These are phyloP conservation scores for Phaeosphaeriaceae sp. DNA, from an alignment of 2,329 filamentous ascomycete species.

Conservation along the genomic window DNA sequence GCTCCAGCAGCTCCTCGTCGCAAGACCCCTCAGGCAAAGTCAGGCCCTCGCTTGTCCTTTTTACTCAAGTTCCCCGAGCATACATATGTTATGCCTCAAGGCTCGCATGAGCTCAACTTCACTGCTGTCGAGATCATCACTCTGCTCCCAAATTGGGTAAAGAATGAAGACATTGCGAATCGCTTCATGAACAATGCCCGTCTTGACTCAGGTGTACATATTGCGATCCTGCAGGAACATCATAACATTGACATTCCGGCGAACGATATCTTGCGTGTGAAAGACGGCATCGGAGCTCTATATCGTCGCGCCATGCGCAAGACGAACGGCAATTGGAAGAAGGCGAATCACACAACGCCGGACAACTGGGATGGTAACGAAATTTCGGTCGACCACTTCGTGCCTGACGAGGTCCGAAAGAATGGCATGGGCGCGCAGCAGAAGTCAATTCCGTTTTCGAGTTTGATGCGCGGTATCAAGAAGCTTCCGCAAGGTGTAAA, in stretches of 20 bases:
- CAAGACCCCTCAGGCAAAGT: not conserved
- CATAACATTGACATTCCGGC: constrained; percentile 14
- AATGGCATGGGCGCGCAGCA: not conserved
- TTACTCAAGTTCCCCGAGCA: not conserved
- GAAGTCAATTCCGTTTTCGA: constrained; percentile 19
- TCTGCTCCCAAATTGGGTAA: constrained; percentile 26
- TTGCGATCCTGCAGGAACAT: constrained; percentile 22
- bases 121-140: constrained; percentile 25
- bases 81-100: not conserved
- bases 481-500: constrained; percentile 25
- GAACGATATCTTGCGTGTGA: not conserved
- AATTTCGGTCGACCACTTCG: constrained; percentile 11
- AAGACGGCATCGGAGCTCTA: not conserved
- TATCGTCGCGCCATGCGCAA: constrained; percentile 28
- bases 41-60: not conserved
- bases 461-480: constrained; percentile 25
- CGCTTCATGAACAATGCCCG: constrained; percentile 27
- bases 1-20: not conserved
- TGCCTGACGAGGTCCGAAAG: constrained; percentile 7
- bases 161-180: constrained; percentile 7
- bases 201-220: constrained; percentile 17
- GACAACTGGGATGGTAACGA: constrained; percentile 9
- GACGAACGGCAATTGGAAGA: not conserved
- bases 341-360: not conserved
- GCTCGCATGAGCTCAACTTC: constrained; percentile 3